Evolutionary conservation across 2,329 filamentous ascomycete genomes (phyloP).

Genomic region (Incumbomyces delicatus): DNA sequence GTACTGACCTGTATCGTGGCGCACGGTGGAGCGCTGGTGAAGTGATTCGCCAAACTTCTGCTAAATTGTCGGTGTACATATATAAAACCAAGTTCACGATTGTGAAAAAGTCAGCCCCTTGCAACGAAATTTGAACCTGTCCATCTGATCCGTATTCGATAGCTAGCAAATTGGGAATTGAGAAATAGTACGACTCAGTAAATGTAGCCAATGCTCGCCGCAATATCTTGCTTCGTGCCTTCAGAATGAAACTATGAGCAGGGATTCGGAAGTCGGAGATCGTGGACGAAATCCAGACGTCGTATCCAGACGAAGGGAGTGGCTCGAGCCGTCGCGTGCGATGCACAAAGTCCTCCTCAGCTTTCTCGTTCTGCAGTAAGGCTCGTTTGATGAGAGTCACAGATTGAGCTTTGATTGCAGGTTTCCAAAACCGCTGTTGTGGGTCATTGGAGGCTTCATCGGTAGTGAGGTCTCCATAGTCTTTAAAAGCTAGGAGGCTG

Average conservation of each 20-base stretch:
- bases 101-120: constrained; percentile 64
- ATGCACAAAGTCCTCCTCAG: constrained; percentile 32
- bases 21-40: constrained; percentile 55
- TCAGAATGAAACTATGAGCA: constrained; percentile 70
- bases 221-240: constrained; percentile 62
- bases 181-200: constrained; percentile 44
- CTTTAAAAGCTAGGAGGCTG: constrained; percentile 57
- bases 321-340: constrained; percentile 21
- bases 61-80: constrained; percentile 65
- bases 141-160: constrained; percentile 45
- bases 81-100: constrained; percentile 72
- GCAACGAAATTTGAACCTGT: constrained; percentile 53
- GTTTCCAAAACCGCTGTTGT: constrained; percentile 37
- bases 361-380: constrained; percentile 34
- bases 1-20: constrained; percentile 66
- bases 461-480: constrained; percentile 43
- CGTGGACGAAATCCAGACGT: constrained; percentile 43
- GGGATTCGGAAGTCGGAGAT: constrained; percentile 64
- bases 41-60: constrained; percentile 81
- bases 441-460: constrained; percentile 36
- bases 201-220: constrained; percentile 52
- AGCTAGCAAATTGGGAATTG: constrained; percentile 50
- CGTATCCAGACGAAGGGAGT: constrained; percentile 21
- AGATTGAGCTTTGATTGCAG: constrained; percentile 6
- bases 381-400: constrained; percentile 29